A percentile compares a stretch with the other conserved stretches of the same genome.
Evolutionary conservation across 2,329 filamentous ascomycete species (phyloP).

Genomic region (Xylaria sp.): DNA sequence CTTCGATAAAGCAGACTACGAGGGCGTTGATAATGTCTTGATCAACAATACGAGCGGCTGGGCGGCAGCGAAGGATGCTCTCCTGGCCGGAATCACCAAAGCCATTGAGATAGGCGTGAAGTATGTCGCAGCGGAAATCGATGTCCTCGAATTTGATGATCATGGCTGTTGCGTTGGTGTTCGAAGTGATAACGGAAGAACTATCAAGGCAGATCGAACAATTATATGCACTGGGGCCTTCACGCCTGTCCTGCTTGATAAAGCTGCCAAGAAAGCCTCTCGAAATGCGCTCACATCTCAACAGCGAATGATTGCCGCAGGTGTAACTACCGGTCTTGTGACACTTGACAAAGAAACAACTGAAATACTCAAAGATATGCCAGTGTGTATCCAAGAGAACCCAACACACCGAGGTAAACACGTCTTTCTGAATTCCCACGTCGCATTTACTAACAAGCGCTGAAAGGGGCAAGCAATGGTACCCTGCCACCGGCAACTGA

Average conservation of each 20-base stretch:
- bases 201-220: constrained; percentile 50
- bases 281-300: constrained; percentile 52
- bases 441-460: background rate
- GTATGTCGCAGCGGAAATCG: constrained; percentile 55
- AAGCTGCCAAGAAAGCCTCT: constrained; percentile 49
- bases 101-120: constrained; percentile 56
- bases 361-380: constrained; percentile 31
- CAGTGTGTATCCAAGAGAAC: constrained; percentile 38
- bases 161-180: constrained; percentile 48
- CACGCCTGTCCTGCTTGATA: constrained; percentile 54
- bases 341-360: constrained; percentile 33
- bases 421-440: background rate
- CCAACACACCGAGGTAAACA: constrained; percentile 32
- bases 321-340: constrained; percentile 47
- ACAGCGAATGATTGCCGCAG: constrained; percentile 56
- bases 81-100: constrained; percentile 53
- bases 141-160: constrained; percentile 49
- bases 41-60: constrained; percentile 62
- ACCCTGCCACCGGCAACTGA: constrained; percentile 62
- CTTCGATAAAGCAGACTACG: constrained; percentile 60
- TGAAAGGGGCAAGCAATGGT: constrained; percentile 60
- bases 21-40: constrained; percentile 57
- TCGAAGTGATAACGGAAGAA: constrained; percentile 46
- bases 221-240: constrained; percentile 56
- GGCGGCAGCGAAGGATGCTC: constrained; percentile 59